Evolutionary conservation across 225 moss, liverwort and hornwort genomes (phyloP).

Genomic region (Polytrichum formosum): DNA sequence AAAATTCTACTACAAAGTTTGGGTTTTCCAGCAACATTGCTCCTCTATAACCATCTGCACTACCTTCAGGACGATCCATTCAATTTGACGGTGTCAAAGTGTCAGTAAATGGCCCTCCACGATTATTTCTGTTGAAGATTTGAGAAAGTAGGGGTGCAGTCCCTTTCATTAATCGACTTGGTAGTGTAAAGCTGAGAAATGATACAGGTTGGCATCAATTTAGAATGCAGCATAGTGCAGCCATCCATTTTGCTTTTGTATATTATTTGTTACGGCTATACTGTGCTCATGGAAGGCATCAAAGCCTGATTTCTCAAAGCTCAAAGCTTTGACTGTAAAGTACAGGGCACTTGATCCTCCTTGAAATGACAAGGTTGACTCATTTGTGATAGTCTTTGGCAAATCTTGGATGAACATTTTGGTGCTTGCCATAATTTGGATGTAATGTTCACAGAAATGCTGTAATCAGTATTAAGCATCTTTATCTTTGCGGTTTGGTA

Average conservation of each 20-base stretch:
- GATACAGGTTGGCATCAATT: neutral
- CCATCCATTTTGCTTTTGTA: neutral
- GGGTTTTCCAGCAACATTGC: constrained; percentile 17
- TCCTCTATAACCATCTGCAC: constrained; percentile 3
- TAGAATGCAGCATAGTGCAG: neutral
- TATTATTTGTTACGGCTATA: neutral
- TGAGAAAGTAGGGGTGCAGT: too few species aligned
- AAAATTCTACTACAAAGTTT: constrained; percentile 9
- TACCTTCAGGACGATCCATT: neutral
- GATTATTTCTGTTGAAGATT: too few species aligned
- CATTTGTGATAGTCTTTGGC: too few species aligned
- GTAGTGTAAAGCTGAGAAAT: neutral
- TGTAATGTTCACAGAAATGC: too few species aligned
- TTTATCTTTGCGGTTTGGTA: too few species aligned
- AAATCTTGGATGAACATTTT: too few species aligned
- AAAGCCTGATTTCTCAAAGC: constrained; percentile 3
- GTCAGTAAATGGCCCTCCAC: too few species aligned
- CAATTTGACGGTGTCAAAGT: too few species aligned
- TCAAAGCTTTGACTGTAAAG: constrained; percentile 12
- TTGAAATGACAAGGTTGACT: neutral
- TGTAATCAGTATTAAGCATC: too few species aligned
- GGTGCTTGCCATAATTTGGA: too few species aligned
- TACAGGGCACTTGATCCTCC: neutral
- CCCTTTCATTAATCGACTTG: neutral
- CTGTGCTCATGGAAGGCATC: too few species aligned